These are phyloP conservation scores for Keqinozyma sinolaborantium DNA, from an alignment of 1,139 yeast genomes.

Conservation along the genomic window DNA sequence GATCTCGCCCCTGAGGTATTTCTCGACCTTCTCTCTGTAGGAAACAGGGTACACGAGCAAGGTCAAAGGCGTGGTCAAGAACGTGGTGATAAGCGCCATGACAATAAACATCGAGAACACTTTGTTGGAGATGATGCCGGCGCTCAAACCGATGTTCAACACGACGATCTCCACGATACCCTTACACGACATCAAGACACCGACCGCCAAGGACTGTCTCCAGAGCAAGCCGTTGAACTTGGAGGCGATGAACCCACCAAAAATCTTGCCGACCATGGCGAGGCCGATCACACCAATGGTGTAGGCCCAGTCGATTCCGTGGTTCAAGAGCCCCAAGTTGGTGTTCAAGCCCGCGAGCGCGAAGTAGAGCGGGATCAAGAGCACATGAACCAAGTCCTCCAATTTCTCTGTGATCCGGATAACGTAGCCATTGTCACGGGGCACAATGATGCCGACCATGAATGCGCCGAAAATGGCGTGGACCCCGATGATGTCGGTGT, in stretches of 20 bases:
- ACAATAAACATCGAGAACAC: conserved; percentile 78
- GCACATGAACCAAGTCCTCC: conserved; percentile 70
- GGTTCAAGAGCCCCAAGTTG: conserved; percentile 57
- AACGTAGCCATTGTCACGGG: conserved; percentile 72
- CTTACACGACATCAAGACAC: conserved; percentile 83
- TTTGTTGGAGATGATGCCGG: conserved; percentile 59
- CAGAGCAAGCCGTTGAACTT: conserved; percentile 57
- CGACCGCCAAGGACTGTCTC: conserved; percentile 74
- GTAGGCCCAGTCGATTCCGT: conserved; percentile 76
- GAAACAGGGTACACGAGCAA: conserved; percentile 54
- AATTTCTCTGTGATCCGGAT: conserved; percentile 66
- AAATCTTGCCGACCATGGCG: conserved; percentile 63
- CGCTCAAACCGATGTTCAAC: conserved; percentile 66
- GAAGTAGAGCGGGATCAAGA: conserved; percentile 72
- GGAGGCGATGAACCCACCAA: conserved; percentile 66
- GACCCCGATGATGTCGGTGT: conserved; percentile 77
- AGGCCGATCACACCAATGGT: conserved; percentile 60
- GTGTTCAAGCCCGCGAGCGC: conserved; percentile 74
- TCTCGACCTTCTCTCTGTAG: conserved; percentile 52
- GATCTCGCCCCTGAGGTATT: conserved; percentile 35
- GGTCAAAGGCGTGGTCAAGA: conserved; percentile 72
- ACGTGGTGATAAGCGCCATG: conserved; percentile 75
- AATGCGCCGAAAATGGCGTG: conserved; percentile 83
- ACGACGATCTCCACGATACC: conserved; percentile 84
- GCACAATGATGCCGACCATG: conserved; percentile 72